Evolutionary conservation across 495 filamentous ascomycete species (phyloP).

Genomic region (Penicillium lividum): DNA sequence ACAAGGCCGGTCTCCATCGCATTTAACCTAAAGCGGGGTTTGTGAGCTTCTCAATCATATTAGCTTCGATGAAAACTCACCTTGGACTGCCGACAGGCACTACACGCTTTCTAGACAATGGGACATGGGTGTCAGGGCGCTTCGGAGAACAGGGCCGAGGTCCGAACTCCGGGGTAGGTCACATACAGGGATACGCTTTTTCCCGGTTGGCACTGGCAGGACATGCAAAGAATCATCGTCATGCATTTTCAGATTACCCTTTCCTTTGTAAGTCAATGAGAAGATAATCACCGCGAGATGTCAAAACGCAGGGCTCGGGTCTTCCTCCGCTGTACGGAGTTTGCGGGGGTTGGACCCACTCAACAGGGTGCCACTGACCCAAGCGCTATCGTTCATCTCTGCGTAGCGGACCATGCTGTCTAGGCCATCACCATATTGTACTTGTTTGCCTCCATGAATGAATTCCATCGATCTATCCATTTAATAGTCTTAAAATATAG

Average conservation of each 20-base stretch:
- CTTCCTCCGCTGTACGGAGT: conserved; percentile 16
- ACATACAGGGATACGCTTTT: conserved; percentile 44
- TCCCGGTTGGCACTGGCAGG: conserved; percentile 31
- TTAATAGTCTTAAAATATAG: too few species aligned
- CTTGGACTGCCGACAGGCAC: conserved; percentile 41
- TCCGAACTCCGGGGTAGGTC: background rate
- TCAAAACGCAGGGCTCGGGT: conserved; percentile 33
- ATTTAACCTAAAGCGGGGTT: conserved; percentile 33
- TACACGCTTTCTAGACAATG: conserved; percentile 37
- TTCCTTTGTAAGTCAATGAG: background rate
- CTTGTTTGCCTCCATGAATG: too few species aligned
- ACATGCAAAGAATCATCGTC: conserved; percentile 30
- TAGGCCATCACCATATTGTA: too few species aligned
- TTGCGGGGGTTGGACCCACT: too few species aligned
- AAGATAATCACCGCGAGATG: background rate
- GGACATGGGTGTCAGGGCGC: background rate
- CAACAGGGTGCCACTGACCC: too few species aligned
- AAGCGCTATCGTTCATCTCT: too few species aligned
- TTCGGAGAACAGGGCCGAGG: background rate
- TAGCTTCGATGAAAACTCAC: conserved; percentile 14
- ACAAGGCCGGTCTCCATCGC: conserved; percentile 42
- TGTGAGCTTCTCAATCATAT: background rate
- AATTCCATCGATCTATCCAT: too few species aligned
- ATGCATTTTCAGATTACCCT: conserved; percentile 18
- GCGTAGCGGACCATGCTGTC: too few species aligned